Conservation (phyloP, 495 filamentous ascomycete genomes). For the Neurospora sp. region DNA sequence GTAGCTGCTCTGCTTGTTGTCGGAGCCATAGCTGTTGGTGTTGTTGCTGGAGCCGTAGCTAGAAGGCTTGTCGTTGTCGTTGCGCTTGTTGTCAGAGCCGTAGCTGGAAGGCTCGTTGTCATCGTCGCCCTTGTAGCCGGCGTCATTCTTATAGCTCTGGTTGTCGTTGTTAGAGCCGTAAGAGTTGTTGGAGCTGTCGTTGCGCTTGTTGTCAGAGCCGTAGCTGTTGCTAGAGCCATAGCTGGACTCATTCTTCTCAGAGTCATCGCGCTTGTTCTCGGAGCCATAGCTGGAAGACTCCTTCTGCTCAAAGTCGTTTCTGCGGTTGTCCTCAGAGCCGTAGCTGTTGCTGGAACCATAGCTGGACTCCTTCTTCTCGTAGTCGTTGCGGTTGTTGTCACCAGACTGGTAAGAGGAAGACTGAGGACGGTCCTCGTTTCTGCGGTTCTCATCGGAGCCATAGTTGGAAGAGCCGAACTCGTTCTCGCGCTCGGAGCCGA, state of each 20-base stretch:
- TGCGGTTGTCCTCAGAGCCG: neutral
- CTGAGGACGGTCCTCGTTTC: neutral
- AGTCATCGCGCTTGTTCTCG: neutral
- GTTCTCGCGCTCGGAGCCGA: neutral
- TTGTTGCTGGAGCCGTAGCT: conserved; percentile 7
- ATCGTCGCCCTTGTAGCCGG: neutral
- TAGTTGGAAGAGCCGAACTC: neutral
- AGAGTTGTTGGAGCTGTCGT: neutral
- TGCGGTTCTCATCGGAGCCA: neutral
- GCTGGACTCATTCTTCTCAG: neutral
- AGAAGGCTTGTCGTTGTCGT: conserved; percentile 30
- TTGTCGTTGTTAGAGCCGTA: neutral
- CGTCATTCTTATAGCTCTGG: neutral
- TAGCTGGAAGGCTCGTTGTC: neutral
- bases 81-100: neutral
- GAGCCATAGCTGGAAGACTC: neutral
- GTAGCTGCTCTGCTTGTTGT: conserved; percentile 4
- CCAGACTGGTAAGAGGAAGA: neutral
- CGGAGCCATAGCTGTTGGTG: conserved; percentile 15
- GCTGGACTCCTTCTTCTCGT: neutral
- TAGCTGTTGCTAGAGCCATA: neutral
- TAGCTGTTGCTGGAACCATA: neutral
- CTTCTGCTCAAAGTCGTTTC: neutral
- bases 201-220: neutral
- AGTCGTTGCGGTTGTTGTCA: neutral